Evolutionary conservation across 768 basidiomycete genomes (phyloP), one percentile per base, ranked within the genome.

Genomic region (Pleurotus cornucopiae): DNA sequence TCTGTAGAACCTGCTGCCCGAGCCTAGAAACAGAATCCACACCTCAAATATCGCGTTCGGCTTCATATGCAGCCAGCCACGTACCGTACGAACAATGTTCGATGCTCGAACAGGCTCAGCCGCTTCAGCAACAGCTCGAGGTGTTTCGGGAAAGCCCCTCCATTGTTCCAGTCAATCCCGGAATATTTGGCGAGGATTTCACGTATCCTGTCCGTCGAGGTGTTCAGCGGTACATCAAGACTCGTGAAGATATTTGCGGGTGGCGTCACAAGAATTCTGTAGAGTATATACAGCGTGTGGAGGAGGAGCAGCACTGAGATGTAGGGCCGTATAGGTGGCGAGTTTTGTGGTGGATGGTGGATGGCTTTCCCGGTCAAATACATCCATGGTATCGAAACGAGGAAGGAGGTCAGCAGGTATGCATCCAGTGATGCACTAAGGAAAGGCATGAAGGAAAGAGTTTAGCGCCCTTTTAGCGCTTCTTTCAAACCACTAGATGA

Each of bases 171-270:
- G 49, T 69, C 72, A 2, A 69, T 66, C 21, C 75, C 74, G 6
- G 78, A 79, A 1, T 51, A 59, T 52, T 68, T 69, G 3, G 76
- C 60, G 38, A 89, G 65, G 7, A 76, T 58, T 5, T 71, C 68
- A 13, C 77, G 78, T 40, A 91, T 77, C 6, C 64, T 62, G 34
- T 86, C 83, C 25, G 79, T 71, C 0, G 84, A 74, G 2, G 75
- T 75, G 56, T 76, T 83, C 48, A 87, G 58, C 1, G 86, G 81
- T 45, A 88, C 65, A 1, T 71, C 62, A n/a, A 89, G 71, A 2
- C 73, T 68, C 39, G 70, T 71, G 66, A 88, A 91, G 30, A 91
- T 64, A 63, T 89, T 89, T 46, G 76, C 75, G 6, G 88, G 85
- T 49, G 75, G 76, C 20, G 70, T 66, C 12, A 81, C 67, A 30